A percentile compares a stretch with the other conserved stretches of the same genome.
Conservation (phyloP, 768 basidiomycete species). For the Mycena venus region DNA sequence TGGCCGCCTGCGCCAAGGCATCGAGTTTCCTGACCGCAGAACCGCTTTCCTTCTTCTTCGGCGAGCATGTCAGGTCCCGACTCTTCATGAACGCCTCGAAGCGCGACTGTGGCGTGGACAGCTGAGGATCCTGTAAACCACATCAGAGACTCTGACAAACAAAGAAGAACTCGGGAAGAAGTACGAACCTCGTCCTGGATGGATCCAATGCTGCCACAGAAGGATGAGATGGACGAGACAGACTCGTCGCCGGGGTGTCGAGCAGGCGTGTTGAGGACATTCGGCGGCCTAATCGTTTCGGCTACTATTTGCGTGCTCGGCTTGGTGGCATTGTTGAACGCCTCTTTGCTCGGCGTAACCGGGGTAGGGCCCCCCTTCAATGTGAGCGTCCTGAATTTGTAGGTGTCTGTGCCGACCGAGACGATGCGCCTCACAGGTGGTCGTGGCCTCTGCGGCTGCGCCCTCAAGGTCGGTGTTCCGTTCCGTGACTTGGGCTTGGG, state of each 20-base stretch:
- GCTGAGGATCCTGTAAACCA: background rate
- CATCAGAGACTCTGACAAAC: background rate
- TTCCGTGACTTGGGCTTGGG: slow-evolving; percentile 16
- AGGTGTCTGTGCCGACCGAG: background rate
- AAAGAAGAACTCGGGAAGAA: background rate
- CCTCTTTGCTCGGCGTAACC: background rate
- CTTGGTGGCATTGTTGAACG: background rate
- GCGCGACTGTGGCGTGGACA: slow-evolving; percentile 29
- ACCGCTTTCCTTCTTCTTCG: slow-evolving; percentile 6
- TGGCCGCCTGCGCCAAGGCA: slow-evolving; percentile 3
- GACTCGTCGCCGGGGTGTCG: background rate
- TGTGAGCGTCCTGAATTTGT: slow-evolving; percentile 23
- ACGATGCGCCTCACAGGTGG: slow-evolving; percentile 17
- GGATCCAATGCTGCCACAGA: slow-evolving; percentile 18
- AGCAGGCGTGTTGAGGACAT: background rate
- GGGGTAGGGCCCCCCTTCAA: background rate
- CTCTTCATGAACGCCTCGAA: slow-evolving; percentile 31
- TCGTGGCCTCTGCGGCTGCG: background rate
- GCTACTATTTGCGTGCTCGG: background rate
- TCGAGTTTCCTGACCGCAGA: background rate
- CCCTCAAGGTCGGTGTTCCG: slow-evolving; percentile 5
- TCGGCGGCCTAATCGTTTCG: background rate
- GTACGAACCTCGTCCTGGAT: slow-evolving; percentile 29
- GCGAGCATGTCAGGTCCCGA: slow-evolving; percentile 25
- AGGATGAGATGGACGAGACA: slow-evolving; percentile 6